phyloP scores from a whole-genome alignment of 352 stramenopile species.

The Phytophthora europaea region DNA sequence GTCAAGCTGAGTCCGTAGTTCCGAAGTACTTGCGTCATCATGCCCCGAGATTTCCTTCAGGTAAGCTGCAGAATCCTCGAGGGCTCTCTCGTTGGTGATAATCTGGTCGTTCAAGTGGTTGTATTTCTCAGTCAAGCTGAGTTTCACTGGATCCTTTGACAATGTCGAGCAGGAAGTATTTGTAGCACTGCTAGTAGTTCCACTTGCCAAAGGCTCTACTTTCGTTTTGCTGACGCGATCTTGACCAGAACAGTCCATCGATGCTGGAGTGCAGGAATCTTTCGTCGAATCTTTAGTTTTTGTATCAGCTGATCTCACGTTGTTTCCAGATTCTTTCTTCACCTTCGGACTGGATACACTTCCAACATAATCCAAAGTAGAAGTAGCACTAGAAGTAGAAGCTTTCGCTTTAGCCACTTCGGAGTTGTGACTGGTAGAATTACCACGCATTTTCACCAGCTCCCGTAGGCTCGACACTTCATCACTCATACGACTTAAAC shows the following conservation, averaged over 20 bases:
- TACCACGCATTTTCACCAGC: not conserved
- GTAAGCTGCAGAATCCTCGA: conserved; percentile 35
- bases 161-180: not conserved
- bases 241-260: not conserved
- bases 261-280: not conserved
- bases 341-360: conserved; percentile 2
- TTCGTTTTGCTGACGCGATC: not conserved
- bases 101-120: conserved; percentile 43
- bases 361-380: not conserved
- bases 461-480: conserved; percentile 20
- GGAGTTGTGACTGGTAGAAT: not conserved
- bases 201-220: not conserved
- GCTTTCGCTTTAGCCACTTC: not conserved
- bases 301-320: not conserved
- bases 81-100: conserved; percentile 43
- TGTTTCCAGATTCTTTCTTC: not conserved
- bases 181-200: not conserved
- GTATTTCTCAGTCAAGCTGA: conserved; percentile 38
- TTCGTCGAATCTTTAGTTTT: not conserved
- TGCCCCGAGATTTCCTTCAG: conserved; percentile 31
- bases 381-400: not conserved
- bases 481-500: conserved; percentile 5
- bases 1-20: conserved; percentile 41
- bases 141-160: conserved; percentile 19
- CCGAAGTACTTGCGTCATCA: conserved; percentile 25